Conservation (phyloP, 768 basidiomycete genomes). For the Mycena rosella region DNA sequence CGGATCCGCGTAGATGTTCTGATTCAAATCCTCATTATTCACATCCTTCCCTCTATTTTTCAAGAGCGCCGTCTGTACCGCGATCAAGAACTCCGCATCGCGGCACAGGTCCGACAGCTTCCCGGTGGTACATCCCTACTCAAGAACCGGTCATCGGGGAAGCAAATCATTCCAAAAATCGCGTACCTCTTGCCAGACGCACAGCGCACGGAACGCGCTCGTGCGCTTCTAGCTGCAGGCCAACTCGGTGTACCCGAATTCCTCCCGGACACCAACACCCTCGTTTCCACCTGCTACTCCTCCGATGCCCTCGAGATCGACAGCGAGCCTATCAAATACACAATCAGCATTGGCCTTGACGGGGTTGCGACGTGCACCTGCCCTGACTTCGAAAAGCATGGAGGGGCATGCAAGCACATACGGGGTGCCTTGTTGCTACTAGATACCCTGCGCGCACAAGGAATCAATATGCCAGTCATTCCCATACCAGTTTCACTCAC, state of each 20-base stretch:
- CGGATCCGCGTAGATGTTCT: conserved; percentile 43
- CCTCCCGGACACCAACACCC: background rate
- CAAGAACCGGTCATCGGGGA: background rate
- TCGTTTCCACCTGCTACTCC: conserved; percentile 19
- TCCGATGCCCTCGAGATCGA: conserved; percentile 10
- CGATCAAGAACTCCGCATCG: conserved; percentile 7
- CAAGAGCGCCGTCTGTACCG: conserved; percentile 13
- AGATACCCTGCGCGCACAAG: background rate
- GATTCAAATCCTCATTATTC: conserved; percentile 31
- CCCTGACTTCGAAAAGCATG: conserved; percentile 28
- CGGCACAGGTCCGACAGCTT: background rate
- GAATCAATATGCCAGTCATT: background rate
- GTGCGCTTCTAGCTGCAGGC: background rate
- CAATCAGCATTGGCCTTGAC: background rate
- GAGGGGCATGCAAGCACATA: conserved; percentile 41
- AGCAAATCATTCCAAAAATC: background rate
- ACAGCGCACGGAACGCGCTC: background rate
- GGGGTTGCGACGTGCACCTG: conserved; percentile 28
- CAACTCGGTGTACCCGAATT: background rate
- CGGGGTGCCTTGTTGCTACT: background rate
- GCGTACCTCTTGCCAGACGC: conserved; percentile 10
- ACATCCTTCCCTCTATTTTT: conserved; percentile 38
- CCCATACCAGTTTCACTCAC: background rate
- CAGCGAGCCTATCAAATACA: background rate
- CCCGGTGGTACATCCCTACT: conserved; percentile 1